Evolutionary conservation across 176 grass and related monocot genomes (phyloP), one percentile per base, ranked within the genome.

Genomic region (Oryza punctata): DNA sequence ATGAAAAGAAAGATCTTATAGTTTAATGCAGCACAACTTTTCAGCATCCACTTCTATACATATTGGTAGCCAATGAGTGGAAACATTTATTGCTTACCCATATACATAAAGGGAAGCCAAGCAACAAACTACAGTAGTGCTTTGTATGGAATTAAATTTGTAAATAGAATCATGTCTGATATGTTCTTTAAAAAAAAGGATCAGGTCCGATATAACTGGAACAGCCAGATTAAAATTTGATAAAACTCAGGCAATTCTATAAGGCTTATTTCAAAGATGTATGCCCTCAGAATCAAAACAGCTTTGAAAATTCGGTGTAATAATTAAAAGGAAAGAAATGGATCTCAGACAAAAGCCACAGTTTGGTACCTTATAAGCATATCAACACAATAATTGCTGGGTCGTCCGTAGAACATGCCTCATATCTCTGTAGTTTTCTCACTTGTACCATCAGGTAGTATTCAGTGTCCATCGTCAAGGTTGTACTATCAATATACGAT

Each of bases 1-100:
- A 19, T 10, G 1, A 54, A 82, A 54, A 82, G 77, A 70, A 46
- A 81, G 52, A 70, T 23, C 15, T 82, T 37, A 86, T 85, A 76
- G 75, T 81, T 60, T 81, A 77, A 68, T 49, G 82, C 63, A 75
- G 64, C 10, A 10, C 37, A 50, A 49, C 70, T 75, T 61, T 73
- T 63, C 50, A 63, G 37, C 18, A 80, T 78, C 44, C 21, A 73
- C 41, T 73, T 82, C 73, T 49, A 81, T 21, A 78, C 7, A 32
- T 67, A 72, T 54, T 7, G 27, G 81, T 63, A 76, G 28, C 44
- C n/a, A 47, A 70, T 61, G 69, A 38, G 65, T 40, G 70, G 27
- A 80, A 49, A 44, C 19, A 29, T 60, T 44, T 59, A n/a, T 30
- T 35, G 33, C 25, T 76, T 40, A 57, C 15, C 18, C n/a, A 76